Evolutionary conservation across 1,284 basidiomycete species (phyloP).

Genomic region (Sutorius eximius): DNA sequence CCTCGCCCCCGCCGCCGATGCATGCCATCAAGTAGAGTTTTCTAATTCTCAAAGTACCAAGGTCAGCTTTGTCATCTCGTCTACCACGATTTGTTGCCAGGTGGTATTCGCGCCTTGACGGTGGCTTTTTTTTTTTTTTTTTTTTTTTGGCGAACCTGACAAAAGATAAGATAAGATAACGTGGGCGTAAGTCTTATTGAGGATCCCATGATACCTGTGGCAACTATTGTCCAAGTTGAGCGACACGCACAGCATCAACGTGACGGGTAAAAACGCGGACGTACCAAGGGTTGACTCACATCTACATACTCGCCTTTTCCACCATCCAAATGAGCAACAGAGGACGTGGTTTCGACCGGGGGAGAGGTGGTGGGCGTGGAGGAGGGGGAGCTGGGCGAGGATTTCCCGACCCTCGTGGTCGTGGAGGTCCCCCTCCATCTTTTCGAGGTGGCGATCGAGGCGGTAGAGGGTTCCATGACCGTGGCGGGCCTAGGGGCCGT

Average conservation of each 20-base stretch:
- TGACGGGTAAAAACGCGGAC: conserved; percentile 7
- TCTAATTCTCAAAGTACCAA: neutral
- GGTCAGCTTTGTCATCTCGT: neutral
- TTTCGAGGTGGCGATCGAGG: conserved; percentile 31
- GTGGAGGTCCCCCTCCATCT: conserved; percentile 27
- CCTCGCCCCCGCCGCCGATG: neutral
- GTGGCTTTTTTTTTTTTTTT: neutral
- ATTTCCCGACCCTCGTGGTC: conserved; percentile 28
- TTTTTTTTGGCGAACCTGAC: neutral
- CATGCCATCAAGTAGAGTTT: neutral
- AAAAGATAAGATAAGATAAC: conserved; percentile 34
- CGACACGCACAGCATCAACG: conserved; percentile 26
- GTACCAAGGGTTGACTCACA: neutral
- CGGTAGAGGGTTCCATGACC: conserved; percentile 36
- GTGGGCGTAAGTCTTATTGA: neutral
- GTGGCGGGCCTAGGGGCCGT: conserved; percentile 36
- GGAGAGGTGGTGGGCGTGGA: conserved; percentile 31
- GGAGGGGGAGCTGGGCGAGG: conserved; percentile 30
- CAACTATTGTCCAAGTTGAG: conserved; percentile 9
- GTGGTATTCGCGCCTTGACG: neutral
- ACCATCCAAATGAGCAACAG: conserved; percentile 33
- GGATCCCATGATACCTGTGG: conserved; percentile 3
- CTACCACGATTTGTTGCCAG: neutral
- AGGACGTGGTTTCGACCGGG: conserved; percentile 34
- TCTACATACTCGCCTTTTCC: neutral